Evolutionary conservation across 352 stramenopile genomes (phyloP).

Genomic region (Phytophthora nicotianae): DNA sequence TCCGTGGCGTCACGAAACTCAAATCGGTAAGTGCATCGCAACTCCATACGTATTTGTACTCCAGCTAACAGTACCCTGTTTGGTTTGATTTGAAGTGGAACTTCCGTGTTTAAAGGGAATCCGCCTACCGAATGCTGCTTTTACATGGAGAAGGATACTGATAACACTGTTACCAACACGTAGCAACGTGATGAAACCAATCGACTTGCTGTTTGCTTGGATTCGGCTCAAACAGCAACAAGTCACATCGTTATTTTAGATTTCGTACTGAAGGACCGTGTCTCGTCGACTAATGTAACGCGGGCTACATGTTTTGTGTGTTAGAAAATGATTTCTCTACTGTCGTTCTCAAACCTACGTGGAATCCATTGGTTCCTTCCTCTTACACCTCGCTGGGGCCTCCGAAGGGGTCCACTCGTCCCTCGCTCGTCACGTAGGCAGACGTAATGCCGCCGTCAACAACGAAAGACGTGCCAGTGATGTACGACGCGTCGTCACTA

Average conservation of each 20-base stretch:
- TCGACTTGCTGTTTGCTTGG: too few species aligned
- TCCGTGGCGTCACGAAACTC: constrained; percentile 78
- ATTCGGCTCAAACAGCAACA: too few species aligned
- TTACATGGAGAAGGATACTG: not conserved
- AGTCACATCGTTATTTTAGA: too few species aligned
- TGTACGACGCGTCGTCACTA: constrained; percentile 85
- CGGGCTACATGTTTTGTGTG: not conserved
- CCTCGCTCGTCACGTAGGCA: constrained; percentile 85
- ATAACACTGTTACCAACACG: not conserved
- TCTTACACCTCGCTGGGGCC: constrained; percentile 77
- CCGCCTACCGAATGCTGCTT: constrained; percentile 1
- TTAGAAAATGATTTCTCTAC: constrained; percentile 1
- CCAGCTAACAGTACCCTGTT: constrained; percentile 24
- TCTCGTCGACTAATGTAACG: too few species aligned
- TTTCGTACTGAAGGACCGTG: too few species aligned
- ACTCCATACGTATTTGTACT: too few species aligned
- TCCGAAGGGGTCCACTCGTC: constrained; percentile 79
- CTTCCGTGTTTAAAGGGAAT: constrained; percentile 59
- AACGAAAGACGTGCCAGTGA: constrained; percentile 87
- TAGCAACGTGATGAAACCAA: not conserved
- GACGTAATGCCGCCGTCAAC: constrained; percentile 90
- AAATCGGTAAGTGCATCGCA: constrained; percentile 60
- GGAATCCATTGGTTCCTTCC: not conserved
- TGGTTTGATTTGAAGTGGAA: constrained; percentile 55
- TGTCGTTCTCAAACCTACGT: not conserved